Base-by-base conservation (phyloP, 2,329 filamentous ascomycete species). In the Aspergillus vadensis region DNA sequence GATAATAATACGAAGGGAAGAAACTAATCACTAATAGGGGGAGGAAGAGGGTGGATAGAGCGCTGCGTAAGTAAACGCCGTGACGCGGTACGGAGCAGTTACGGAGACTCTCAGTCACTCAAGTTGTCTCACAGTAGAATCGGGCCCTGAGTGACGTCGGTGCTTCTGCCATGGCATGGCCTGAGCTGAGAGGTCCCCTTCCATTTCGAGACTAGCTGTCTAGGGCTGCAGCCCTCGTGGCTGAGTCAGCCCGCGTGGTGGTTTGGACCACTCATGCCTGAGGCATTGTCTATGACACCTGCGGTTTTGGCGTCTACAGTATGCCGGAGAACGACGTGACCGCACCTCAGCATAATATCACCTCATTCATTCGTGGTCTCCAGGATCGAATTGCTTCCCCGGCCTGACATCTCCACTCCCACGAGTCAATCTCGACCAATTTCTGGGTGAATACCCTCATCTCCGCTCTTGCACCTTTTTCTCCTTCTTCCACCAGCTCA, bases 291-390 rank as follows among this genome's bases (percentile, higher is more conserved):
- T 19, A 63, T 52, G 58, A 59, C 53, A 66, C 62, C 61, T 75
- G 70, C 74, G 64, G 62, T 51, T 58, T 53, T 65, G 72, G 73
- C 65, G 57, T 59, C 64, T 71, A 50, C 62, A 65, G 68, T 61
- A 25, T 61, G 52, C 71, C 73, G 58, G 61, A 74, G 55, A 49
- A 59, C 55, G 57, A 62, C 63, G 68, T 66, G 63, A 66, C 65
- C 65, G 60, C 71, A 74, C 71, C 71, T 72, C 72, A 72, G 63
- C 69, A 69, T 69, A 68, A 67, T 66, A 68, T 72, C 69, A 74
- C 69, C 68, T 74, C 72, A 69, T 65, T 65, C 60, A 65, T 65
- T 73, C 67, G 67, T 68, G 65, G 69, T 68, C 63, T 69, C 67
- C 65, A 59, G 63, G 59, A 60, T 71, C 63, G 68, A 66, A 36